phyloP scores from a whole-genome alignment of 2,329 filamentous ascomycete genomes.

The Neoarthrinium moseri region DNA sequence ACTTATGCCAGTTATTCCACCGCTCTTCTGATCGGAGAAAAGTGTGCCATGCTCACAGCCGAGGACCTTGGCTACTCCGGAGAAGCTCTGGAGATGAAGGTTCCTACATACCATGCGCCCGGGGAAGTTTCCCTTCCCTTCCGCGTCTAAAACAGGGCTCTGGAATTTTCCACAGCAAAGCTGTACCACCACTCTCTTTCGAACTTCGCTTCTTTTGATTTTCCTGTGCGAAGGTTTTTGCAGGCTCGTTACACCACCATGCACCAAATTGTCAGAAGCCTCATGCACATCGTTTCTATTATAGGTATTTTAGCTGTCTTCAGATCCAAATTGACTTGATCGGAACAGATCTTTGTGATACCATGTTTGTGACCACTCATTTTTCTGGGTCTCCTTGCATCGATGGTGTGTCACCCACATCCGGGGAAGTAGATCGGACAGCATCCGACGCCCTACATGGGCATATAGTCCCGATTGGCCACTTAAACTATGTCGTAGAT shows the following conservation, averaged over 20 bases:
- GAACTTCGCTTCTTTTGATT: neutral
- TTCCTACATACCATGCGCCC: conserved; percentile 61
- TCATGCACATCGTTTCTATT: no score
- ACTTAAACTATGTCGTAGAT: neutral
- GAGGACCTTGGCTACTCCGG: conserved; percentile 77
- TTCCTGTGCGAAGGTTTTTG: no score
- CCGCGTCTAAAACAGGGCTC: conserved; percentile 34
- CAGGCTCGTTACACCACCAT: no score
- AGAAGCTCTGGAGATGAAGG: conserved; percentile 73
- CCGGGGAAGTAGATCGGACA: neutral
- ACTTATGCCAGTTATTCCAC: conserved; percentile 55
- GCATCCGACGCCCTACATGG: neutral
- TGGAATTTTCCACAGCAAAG: neutral
- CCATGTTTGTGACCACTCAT: neutral
- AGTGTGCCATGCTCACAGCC: conserved; percentile 66
- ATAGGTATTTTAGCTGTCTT: no score
- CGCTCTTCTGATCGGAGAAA: conserved; percentile 74
- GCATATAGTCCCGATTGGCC: conserved; percentile 2
- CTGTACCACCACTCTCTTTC: neutral
- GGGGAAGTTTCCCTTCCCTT: conserved; percentile 40
- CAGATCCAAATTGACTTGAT: conserved; percentile 6
- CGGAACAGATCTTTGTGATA: conserved; percentile 7
- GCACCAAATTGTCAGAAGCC: no score
- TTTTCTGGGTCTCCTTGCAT: neutral
- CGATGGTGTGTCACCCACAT: conserved; percentile 5